These are phyloP conservation scores for Fusarium dlaminii DNA, from an alignment of 2,329 filamentous ascomycete species.

Conservation along the genomic window DNA sequence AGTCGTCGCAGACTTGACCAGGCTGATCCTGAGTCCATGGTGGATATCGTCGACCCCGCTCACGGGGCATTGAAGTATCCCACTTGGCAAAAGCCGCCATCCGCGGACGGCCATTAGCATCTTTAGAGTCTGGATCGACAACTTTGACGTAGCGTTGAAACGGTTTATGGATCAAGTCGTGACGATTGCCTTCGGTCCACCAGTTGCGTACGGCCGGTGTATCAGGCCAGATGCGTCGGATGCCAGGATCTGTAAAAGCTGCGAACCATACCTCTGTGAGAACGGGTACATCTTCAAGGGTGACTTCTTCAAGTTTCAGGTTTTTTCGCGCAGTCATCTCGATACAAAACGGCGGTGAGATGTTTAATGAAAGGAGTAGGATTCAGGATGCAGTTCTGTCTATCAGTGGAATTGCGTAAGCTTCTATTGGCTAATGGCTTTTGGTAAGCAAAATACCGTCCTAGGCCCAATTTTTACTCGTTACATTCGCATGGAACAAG, in stretches of 20 bases:
- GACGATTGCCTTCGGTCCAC: constrained; percentile 29
- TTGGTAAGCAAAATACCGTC: background rate
- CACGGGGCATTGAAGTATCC: constrained; percentile 18
- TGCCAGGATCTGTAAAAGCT: constrained; percentile 21
- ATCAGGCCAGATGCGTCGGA: constrained; percentile 28
- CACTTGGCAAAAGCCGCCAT: constrained; percentile 35
- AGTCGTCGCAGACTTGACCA: constrained; percentile 17
- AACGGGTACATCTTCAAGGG: constrained; percentile 6
- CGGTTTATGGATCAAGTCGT: constrained; percentile 25
- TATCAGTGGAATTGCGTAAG: background rate
- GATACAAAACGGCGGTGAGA: background rate
- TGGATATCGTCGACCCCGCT: constrained; percentile 30
- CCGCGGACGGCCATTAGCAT: constrained; percentile 3
- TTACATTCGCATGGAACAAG: background rate
- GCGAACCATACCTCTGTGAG: constrained; percentile 31
- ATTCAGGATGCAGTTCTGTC: background rate
- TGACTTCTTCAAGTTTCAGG: constrained; percentile 8
- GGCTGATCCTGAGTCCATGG: constrained; percentile 28
- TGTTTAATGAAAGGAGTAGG: background rate
- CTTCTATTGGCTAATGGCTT: background rate
- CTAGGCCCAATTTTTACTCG: background rate
- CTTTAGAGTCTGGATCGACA: constrained; percentile 14
- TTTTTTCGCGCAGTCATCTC: background rate
- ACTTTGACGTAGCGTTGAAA: constrained; percentile 33
- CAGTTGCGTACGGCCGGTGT: constrained; percentile 27